phyloP scores from a whole-genome alignment of 2,329 filamentous ascomycete genomes.

The Bertia moriformis region DNA sequence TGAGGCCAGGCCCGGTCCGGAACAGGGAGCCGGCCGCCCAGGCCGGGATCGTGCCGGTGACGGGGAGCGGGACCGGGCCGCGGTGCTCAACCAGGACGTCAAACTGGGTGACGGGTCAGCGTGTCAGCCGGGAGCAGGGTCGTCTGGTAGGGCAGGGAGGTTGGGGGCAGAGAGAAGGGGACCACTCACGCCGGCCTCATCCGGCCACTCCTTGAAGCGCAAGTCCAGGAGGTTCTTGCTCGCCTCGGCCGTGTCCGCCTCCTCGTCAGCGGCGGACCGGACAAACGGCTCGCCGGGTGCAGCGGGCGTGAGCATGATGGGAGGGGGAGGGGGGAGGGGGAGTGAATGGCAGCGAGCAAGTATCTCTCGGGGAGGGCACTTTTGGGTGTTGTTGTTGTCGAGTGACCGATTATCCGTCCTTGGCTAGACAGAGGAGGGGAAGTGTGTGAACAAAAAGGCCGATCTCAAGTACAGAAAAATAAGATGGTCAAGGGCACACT shows the following conservation, averaged over 20 bases:
- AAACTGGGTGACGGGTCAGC: constrained; percentile 32
- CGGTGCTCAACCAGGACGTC: constrained; percentile 51
- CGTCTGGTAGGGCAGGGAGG: too few species aligned
- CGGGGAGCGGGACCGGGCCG: constrained; percentile 44
- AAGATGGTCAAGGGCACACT: too few species aligned
- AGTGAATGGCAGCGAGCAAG: too few species aligned
- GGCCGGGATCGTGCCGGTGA: constrained; percentile 53
- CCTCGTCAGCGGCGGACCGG: constrained; percentile 1
- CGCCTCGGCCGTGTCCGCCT: constrained; percentile 2
- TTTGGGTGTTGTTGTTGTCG: too few species aligned
- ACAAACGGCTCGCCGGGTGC: constrained; percentile 29
- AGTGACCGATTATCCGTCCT: too few species aligned
- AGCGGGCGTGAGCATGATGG: neutral
- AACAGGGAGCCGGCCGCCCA: constrained; percentile 62
- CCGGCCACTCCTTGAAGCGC: constrained; percentile 28
- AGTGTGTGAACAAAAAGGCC: too few species aligned
- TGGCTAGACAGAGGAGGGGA: too few species aligned
- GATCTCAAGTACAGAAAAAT: too few species aligned
- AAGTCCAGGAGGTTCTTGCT: constrained; percentile 7
- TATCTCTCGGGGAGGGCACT: too few species aligned
- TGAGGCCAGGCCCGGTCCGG: constrained; percentile 58
- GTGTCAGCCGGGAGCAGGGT: neutral
- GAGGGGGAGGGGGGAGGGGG: too few species aligned
- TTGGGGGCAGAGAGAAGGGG: neutral
- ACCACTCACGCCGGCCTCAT: constrained; percentile 26